Percentiles rank a stretch among this genome's conserved stretches.
phyloP scores from a whole-genome alignment of 2,329 filamentous ascomycete genomes.

The Botrytis cinerea region DNA sequence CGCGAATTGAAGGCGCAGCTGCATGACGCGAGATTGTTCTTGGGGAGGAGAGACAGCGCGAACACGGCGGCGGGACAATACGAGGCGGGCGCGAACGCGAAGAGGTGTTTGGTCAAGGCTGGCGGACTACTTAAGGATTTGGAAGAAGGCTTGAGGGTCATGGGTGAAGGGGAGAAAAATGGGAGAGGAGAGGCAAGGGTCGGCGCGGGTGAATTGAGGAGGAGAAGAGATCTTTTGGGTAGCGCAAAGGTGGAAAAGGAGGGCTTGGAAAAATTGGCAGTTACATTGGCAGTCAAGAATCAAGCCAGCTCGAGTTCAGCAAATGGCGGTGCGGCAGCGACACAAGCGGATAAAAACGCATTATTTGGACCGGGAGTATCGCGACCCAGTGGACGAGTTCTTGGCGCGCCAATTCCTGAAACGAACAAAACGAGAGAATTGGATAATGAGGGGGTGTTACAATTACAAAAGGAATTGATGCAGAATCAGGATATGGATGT shows the following conservation, averaged over 20 bases:
- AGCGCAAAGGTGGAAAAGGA: slow-evolving; percentile 73
- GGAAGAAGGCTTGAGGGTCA: slow-evolving; percentile 62
- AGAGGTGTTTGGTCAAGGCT: slow-evolving; percentile 70
- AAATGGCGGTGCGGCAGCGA: slow-evolving; percentile 29
- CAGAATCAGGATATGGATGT: slow-evolving; percentile 73
- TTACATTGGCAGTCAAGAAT: slow-evolving; percentile 54
- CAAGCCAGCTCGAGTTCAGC: slow-evolving; percentile 35
- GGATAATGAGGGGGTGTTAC: slow-evolving; percentile 72
- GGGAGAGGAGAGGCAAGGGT: slow-evolving; percentile 45
- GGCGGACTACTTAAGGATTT: slow-evolving; percentile 64
- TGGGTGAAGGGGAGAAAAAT: slow-evolving; percentile 51
- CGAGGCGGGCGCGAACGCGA: slow-evolving; percentile 73
- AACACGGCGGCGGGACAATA: slow-evolving; percentile 53
- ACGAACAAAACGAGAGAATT: slow-evolving; percentile 75
- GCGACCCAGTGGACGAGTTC: slow-evolving; percentile 59
- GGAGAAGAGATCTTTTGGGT: slow-evolving; percentile 69
- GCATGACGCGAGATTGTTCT: slow-evolving; percentile 64
- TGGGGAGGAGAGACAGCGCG: slow-evolving; percentile 69
- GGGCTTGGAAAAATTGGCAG: slow-evolving; percentile 71
- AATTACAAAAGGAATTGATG: slow-evolving; percentile 75
- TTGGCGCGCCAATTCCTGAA: slow-evolving; percentile 72
- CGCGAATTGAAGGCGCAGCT: slow-evolving; percentile 71
- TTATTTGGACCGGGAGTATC: slow-evolving; percentile 48
- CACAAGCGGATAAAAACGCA: slow-evolving; percentile 47
- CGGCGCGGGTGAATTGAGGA: slow-evolving; percentile 73